Base-by-base conservation (phyloP, 352 stramenopile species). In the Phytophthora capsici region DNA sequence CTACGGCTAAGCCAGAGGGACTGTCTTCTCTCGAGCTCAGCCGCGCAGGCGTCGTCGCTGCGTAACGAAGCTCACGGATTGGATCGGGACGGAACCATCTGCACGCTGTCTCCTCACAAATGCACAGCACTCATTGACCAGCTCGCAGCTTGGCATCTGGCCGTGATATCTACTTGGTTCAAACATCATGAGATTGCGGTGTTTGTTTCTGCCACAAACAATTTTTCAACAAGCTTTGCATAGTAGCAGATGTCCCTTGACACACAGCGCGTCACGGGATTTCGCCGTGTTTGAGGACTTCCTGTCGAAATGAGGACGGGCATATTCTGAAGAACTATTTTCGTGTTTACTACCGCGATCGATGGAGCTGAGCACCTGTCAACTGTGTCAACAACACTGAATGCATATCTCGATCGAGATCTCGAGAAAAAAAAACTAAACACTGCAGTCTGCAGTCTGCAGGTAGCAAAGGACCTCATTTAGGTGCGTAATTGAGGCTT, bases 141-240 rank as follows among this genome's bases (percentile, higher is more conserved):
- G 38, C 37, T 37, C 25, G 23, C 45, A 51, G 25, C 14, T 41
- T 41, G 34, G 19, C 45, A 55, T 69, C 49, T 55, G 61, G 19
- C 6, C n/a, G 50, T 55, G 51, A 51, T 30, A 37, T 57, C 23
- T 47, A 37, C 49, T 19, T 60, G 57, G 57, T 20, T 49, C 28
- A 32, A 32, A 32, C 28, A 32, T 12, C 9, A 10, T 32, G 28
- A 12, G 43, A 13, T 10, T 52, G 38, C 37, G 44, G 43, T 26
- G 57, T 41, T 49, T 62, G 52, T 47, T 57, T 63, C 26, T 51
- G 36, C 25, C 43, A 23, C 52, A 46, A 32, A 30, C 48, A 59
- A 52, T 47, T 63, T 57, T 69, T 56, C 36, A 51, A 23, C 7
- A 22, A 20, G 36, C 53, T 69, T 63, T 69, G 53, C 28, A 32